phyloP scores from a whole-genome alignment of 2,329 filamentous ascomycete species.

The Gnomoniopsis smithogilvyi region DNA sequence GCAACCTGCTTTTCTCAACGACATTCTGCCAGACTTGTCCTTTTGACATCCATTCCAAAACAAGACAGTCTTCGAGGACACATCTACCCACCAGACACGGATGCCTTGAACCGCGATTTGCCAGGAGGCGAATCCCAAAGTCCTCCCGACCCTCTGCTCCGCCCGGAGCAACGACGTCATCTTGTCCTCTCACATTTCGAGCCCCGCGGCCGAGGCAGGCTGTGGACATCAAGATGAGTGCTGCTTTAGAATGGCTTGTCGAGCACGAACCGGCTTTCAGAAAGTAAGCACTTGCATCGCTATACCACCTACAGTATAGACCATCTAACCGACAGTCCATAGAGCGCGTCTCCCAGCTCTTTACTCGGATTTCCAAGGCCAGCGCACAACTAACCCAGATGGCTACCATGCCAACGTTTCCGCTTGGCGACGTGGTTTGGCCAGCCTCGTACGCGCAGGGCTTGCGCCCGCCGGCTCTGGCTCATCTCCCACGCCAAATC shows the following conservation, averaged over 20 bases:
- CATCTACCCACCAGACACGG: background rate
- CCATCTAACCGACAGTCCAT: constrained; percentile 11
- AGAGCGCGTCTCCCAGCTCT: constrained; percentile 26
- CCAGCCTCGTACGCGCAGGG: constrained; percentile 28
- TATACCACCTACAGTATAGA: background rate
- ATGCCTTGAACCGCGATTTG: background rate
- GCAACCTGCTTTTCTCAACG: too few species aligned
- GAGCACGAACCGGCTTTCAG: constrained; percentile 28
- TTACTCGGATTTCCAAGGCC: constrained; percentile 26
- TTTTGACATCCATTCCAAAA: too few species aligned
- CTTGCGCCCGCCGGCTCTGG: constrained; percentile 25
- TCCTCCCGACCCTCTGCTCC: background rate
- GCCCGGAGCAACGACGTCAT: constrained; percentile 21
- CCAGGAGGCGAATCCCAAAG: background rate
- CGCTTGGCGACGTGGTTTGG: constrained; percentile 32
- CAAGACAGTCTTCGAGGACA: background rate
- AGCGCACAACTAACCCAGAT: constrained; percentile 24
- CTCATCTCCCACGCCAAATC: constrained; percentile 35
- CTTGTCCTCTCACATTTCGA: constrained; percentile 6
- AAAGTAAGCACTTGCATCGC: constrained; percentile 19
- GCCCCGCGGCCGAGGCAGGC: background rate
- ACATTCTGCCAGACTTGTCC: too few species aligned
- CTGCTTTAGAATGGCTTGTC: constrained; percentile 26
- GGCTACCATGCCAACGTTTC: constrained; percentile 31
- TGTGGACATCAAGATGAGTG: constrained; percentile 12